Evolutionary conservation across 345 rosid species (phyloP).

Genomic region (Hibiscus syriacus): DNA sequence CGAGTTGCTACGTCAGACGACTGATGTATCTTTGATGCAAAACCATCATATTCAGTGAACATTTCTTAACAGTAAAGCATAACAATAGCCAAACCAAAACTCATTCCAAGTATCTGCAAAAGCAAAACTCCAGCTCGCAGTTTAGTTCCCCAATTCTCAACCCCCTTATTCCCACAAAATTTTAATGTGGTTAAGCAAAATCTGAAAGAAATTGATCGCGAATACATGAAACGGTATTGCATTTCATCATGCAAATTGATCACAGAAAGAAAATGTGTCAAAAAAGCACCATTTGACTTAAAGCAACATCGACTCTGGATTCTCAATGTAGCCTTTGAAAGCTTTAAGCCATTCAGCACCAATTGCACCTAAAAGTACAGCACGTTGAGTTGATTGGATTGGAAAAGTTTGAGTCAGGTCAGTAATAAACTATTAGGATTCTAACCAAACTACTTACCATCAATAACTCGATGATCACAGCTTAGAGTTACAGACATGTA

Average conservation of each 20-base stretch:
- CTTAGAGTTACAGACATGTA: constrained; percentile 86
- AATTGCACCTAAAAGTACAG: constrained; percentile 50
- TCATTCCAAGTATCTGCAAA: constrained; percentile 14
- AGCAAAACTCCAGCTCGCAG: constrained; percentile 8
- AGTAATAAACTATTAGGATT: neutral
- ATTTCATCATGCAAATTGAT: neutral
- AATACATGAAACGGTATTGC: neutral
- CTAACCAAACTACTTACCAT: constrained; percentile 39
- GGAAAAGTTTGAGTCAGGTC: neutral
- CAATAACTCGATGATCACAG: constrained; percentile 97
- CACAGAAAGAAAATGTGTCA: neutral
- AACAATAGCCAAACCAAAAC: neutral
- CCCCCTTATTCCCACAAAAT: constrained; percentile 6
- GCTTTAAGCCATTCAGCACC: constrained; percentile 99
- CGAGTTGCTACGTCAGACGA: no score
- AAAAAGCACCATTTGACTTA: constrained; percentile 18
- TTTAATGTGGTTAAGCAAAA: neutral
- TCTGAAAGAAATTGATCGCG: neutral
- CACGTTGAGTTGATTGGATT: constrained; percentile 2
- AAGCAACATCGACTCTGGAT: constrained; percentile 90
- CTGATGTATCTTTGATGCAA: neutral
- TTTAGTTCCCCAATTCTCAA: constrained; percentile 8
- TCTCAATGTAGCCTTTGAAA: constrained; percentile 85
- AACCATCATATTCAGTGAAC: neutral
- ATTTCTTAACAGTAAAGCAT: neutral